phyloP scores from a whole-genome alignment of 73 alveolate species.

The Stentor roeselii region DNA sequence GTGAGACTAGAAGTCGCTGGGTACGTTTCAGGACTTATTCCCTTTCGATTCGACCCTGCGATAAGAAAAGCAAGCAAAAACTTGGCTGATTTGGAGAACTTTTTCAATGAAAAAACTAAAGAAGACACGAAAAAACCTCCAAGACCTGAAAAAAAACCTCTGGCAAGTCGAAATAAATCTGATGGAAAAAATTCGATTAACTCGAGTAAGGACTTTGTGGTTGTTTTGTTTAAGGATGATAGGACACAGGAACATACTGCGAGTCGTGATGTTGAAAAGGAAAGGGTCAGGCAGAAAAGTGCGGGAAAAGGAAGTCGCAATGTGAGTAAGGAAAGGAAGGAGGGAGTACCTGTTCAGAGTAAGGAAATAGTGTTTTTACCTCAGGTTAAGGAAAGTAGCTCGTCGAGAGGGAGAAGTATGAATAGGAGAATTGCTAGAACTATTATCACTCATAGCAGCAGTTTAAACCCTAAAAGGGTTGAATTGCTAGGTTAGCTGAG shows the following conservation, averaged over 20 bases:
- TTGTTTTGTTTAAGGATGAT: neutral
- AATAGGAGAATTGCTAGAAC: neutral
- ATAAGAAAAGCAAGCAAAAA: neutral
- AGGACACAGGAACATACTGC: neutral
- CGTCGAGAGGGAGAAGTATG: neutral
- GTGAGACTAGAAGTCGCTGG: neutral
- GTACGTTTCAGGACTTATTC: neutral
- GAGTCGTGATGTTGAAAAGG: neutral
- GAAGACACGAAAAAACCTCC: neutral
- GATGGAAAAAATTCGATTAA: neutral
- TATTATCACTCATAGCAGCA: neutral
- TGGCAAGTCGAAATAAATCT: neutral
- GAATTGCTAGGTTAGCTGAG: too few relatives aligned
- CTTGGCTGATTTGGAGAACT: neutral
- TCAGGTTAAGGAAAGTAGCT: neutral
- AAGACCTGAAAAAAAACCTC: neutral
- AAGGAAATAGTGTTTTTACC: neutral
- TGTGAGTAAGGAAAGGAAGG: neutral
- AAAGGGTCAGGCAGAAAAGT: neutral
- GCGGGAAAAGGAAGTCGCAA: neutral
- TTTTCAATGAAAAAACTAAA: neutral
- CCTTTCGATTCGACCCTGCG: constrained; percentile 1
- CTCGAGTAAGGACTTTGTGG: neutral
- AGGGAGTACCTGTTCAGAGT: neutral
- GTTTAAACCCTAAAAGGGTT: neutral